Percentiles rank a stretch among this genome's conserved stretches.
Conservation (phyloP, 352 stramenopile species). For the Globisporangium heterothallicum region DNA sequence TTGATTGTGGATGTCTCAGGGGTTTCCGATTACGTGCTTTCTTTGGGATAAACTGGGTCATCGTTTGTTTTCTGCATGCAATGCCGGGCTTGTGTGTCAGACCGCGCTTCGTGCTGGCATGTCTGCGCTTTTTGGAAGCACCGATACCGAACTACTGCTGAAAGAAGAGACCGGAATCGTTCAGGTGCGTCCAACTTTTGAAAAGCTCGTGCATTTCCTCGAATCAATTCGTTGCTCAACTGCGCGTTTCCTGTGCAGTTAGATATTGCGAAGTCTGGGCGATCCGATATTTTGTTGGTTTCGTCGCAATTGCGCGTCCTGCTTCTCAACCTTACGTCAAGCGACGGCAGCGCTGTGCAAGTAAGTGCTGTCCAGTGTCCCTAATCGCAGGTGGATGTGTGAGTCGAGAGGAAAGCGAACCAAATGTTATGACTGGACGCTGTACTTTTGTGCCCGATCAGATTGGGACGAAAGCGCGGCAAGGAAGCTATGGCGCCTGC, state of each 20-base stretch:
- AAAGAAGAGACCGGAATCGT: conserved; percentile 86
- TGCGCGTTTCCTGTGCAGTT: conserved; percentile 37
- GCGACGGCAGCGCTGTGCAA: conserved; percentile 64
- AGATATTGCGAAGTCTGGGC: conserved; percentile 48
- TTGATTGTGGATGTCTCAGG: conserved; percentile 15
- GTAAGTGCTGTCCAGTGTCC: conserved; percentile 9
- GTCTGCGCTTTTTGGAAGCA: conserved; percentile 78
- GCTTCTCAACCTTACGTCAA: conserved; percentile 66
- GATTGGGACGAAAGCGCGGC: conserved; percentile 77
- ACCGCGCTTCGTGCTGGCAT: conserved; percentile 74
- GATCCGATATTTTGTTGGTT: conserved; percentile 70
- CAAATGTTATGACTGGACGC: background rate
- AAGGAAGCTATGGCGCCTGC: conserved; percentile 78
- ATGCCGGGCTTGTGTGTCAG: conserved; percentile 69
- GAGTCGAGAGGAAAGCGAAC: background rate
- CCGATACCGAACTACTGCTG: conserved; percentile 77
- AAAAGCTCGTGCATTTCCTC: no score
- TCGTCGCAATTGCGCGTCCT: conserved; percentile 79
- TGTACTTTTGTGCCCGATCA: no score
- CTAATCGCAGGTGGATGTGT: background rate
- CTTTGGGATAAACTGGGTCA: conserved; percentile 67
- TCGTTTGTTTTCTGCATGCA: conserved; percentile 79
- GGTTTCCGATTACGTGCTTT: conserved; percentile 77
- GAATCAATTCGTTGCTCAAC: no score
- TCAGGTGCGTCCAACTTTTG: conserved; percentile 32